Base-by-base conservation (phyloP, 1,284 basidiomycete genomes). In the Apiotrichum akiyoshidainum region DNA sequence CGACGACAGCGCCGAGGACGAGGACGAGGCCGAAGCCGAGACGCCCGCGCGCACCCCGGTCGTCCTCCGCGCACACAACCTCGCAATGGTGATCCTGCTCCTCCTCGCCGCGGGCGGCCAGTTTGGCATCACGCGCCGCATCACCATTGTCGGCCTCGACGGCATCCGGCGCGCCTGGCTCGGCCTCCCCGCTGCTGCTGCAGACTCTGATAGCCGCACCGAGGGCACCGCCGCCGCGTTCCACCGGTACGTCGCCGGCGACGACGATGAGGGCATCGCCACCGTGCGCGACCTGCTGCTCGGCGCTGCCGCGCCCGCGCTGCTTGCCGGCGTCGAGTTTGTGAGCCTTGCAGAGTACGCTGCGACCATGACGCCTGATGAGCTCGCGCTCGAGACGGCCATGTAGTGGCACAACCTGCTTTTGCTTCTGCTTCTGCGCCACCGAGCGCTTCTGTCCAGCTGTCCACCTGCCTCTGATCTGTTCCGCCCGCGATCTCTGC, bases 131-230 rank as follows among this genome's bases (percentile, higher is more conserved):
- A 10, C 4, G 42, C 22, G 42, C 1, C 33, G 31, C 2, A 37
- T 57, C 37, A 44, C 44, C 1, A 19, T 57, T 13, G 55, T 57
- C 12, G 48, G 48, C n/a, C 42, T 57, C 26, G 48, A 50, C 16
- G n/a, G n/a, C 5, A 10, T 57, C 21, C 13, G 19, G 9, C 49
- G 35, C n/a, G 22, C n/a, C 22, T 22, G 22, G 14, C 47, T 56
- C 9, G 54, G 54, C 1, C 35, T 56, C 17, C 34, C 40, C 31
- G 17, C 46, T n/a, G n/a, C n/a, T n/a, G n/a, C n/a, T n/a, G n/a
- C n/a, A n/a, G n/a, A n/a, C 8, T 40, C 40, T 12, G 37, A 35
- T n/a, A n/a, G n/a, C n/a, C n/a, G 9, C 16, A 34, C 31, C 33
- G n/a, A 21, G n/a, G 33, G 33, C 40, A 4, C 7, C 31, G 46